phyloP scores from a whole-genome alignment of 192 early-diverging fungal genomes.

The Gonapodya prolifera region DNA sequence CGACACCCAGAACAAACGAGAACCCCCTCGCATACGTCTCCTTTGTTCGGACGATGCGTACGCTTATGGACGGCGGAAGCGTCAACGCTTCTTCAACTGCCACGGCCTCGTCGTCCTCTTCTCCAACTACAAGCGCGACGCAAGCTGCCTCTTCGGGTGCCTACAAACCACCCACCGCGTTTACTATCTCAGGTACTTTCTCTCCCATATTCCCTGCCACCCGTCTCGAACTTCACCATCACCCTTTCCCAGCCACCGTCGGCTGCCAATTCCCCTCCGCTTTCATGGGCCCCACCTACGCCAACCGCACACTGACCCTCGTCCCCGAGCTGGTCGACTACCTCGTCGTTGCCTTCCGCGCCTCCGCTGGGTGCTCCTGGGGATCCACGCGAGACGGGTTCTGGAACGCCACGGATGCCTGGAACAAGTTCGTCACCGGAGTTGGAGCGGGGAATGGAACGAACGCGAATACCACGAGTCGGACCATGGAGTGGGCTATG shows the following conservation, averaged over 20 bases:
- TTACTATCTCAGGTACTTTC: neutral
- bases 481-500: neutral
- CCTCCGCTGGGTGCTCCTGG: neutral
- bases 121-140: too few relatives aligned
- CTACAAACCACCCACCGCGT: neutral
- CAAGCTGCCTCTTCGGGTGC: too few relatives aligned
- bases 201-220: neutral
- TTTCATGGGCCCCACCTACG: neutral
- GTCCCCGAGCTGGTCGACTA: neutral
- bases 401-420: neutral
- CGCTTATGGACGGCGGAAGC: neutral
- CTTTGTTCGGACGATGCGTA: neutral
- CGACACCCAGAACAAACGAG: neutral
- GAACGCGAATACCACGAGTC: neutral
- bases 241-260: neutral
- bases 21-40: neutral
- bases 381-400: neutral
- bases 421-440: neutral
- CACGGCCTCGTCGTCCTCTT: too few relatives aligned
- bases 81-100: too few relatives aligned
- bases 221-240: neutral
- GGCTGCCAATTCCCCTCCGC: neutral
- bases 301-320: neutral
- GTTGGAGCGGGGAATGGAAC: too few relatives aligned
- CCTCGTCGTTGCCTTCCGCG: neutral